Conservation (phyloP, 2,329 filamentous ascomycete genomes). For the Cytospora chrysosperma region DNA sequence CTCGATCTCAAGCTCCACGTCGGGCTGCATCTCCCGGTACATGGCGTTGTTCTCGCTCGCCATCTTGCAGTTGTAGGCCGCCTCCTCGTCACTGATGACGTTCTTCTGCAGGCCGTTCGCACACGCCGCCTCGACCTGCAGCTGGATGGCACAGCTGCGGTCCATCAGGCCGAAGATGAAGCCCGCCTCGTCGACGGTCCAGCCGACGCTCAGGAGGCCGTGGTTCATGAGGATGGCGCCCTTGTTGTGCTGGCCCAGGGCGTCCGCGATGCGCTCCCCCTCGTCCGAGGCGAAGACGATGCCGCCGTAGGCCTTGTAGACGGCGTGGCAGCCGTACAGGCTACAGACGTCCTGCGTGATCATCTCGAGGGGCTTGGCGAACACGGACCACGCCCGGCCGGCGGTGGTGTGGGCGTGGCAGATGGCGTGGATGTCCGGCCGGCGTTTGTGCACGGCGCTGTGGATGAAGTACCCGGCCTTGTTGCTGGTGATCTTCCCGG, state of each 20-base stretch:
- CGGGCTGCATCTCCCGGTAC: conserved; percentile 47
- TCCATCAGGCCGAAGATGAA: conserved; percentile 70
- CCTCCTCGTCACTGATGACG: conserved; percentile 40
- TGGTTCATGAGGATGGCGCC: conserved; percentile 69
- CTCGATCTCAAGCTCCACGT: conserved; percentile 47
- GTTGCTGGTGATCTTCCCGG: conserved; percentile 49
- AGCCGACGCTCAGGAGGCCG: conserved; percentile 68
- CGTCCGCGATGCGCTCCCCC: conserved; percentile 60
- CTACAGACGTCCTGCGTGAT: conserved; percentile 66
- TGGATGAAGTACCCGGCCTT: conserved; percentile 71
- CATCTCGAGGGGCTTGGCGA: conserved; percentile 67
- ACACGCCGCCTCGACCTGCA: conserved; percentile 64
- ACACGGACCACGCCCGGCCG: conserved; percentile 67
- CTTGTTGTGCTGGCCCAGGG: conserved; percentile 58
- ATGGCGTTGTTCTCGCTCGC: conserved; percentile 46
- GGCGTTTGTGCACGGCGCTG: conserved; percentile 63
- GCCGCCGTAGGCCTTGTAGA: conserved; percentile 59
- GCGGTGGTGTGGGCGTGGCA: conserved; percentile 68
- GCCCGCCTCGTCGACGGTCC: conserved; percentile 71
- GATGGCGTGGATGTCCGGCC: conserved; percentile 63
- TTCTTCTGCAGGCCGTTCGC: conserved; percentile 45
- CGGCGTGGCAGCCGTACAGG: conserved; percentile 60
- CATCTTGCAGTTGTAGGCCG: conserved; percentile 43
- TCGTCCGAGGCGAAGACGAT: conserved; percentile 62
- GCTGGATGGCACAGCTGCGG: conserved; percentile 65